Evolutionary conservation across 768 basidiomycete genomes (phyloP).

Genomic region (Royoungia palumana): DNA sequence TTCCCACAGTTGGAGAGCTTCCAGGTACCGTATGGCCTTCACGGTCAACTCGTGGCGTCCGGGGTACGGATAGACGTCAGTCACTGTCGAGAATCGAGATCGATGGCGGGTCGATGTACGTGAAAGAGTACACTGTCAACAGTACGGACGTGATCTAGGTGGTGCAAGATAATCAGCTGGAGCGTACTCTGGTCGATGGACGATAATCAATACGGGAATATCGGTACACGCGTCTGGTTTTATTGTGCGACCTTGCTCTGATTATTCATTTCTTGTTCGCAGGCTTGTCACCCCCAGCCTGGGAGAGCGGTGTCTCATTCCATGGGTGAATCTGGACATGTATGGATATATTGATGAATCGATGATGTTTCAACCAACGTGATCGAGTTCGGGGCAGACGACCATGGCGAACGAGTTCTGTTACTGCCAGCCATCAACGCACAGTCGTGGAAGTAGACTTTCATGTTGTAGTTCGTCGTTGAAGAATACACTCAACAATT

Average conservation of each 20-base stretch:
- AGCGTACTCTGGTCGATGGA: slow-evolving; percentile 35
- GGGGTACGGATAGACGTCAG: slow-evolving; percentile 23
- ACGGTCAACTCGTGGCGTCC: slow-evolving; percentile 37
- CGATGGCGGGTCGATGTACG: slow-evolving; percentile 26
- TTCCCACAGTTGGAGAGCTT: slow-evolving; percentile 36
- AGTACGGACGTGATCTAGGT: slow-evolving; percentile 35
- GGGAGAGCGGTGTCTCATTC: slow-evolving; percentile 19
- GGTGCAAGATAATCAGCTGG: slow-evolving; percentile 22
- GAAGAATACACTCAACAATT: too few relatives aligned
- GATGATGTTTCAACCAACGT: slow-evolving; percentile 22
- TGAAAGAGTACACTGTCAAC: slow-evolving; percentile 33
- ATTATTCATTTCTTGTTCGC: not conserved
- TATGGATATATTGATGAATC: slow-evolving; percentile 27
- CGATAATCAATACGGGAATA: slow-evolving; percentile 43
- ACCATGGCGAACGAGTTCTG: slow-evolving; percentile 6
- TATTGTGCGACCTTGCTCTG: not conserved
- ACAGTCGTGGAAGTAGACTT: slow-evolving; percentile 6
- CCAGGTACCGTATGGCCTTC: slow-evolving; percentile 41
- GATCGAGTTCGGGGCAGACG: not conserved
- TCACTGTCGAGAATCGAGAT: slow-evolving; percentile 32
- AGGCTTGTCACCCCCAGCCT: slow-evolving; percentile 16
- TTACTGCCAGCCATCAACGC: slow-evolving; percentile 13
- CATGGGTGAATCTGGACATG: slow-evolving; percentile 19
- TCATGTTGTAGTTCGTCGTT: too few relatives aligned
- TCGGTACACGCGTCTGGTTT: slow-evolving; percentile 19